Evolutionary conservation across 2,329 filamentous ascomycete genomes (phyloP).

Genomic region (Pseudogymnoascus sp.): DNA sequence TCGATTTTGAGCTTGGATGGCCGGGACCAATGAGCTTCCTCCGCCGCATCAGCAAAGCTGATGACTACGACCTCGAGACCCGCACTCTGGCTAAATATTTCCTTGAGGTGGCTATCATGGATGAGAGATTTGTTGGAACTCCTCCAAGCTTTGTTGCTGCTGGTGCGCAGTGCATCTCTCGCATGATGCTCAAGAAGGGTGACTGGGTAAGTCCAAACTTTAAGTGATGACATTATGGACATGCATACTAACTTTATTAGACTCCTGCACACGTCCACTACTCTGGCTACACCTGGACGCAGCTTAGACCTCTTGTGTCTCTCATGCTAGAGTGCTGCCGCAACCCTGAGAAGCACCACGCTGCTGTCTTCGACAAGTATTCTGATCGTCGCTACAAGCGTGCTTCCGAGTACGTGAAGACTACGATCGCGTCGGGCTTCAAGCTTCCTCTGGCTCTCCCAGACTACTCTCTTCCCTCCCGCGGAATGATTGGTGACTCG

Average conservation of each 20-base stretch:
- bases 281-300: constrained; percentile 82
- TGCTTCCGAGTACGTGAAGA: constrained; percentile 71
- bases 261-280: constrained; percentile 80
- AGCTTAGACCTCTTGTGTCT: constrained; percentile 68
- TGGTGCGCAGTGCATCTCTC: constrained; percentile 83
- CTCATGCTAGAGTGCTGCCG: constrained; percentile 85
- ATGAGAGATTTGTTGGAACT: constrained; percentile 89
- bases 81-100: constrained; percentile 96
- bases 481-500: constrained; percentile 19
- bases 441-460: constrained; percentile 29
- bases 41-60: constrained; percentile 92
- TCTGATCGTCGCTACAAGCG: constrained; percentile 78
- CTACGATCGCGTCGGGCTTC: constrained; percentile 58
- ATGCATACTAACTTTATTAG: constrained; percentile 41
- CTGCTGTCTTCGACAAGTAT: constrained; percentile 88
- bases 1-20: constrained; percentile 92
- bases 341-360: constrained; percentile 70
- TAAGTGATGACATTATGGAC: neutral
- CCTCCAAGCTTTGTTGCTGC: constrained; percentile 86
- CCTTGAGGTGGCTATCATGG: constrained; percentile 92
- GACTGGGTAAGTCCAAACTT: constrained; percentile 64
- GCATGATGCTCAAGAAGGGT: constrained; percentile 82
- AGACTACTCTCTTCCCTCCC: constrained; percentile 17
- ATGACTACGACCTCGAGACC: constrained; percentile 94
- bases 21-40: constrained; percentile 99